These are phyloP conservation scores for Vicia sativa DNA, from an alignment of 306 rosid genomes.

Conservation along the genomic window DNA sequence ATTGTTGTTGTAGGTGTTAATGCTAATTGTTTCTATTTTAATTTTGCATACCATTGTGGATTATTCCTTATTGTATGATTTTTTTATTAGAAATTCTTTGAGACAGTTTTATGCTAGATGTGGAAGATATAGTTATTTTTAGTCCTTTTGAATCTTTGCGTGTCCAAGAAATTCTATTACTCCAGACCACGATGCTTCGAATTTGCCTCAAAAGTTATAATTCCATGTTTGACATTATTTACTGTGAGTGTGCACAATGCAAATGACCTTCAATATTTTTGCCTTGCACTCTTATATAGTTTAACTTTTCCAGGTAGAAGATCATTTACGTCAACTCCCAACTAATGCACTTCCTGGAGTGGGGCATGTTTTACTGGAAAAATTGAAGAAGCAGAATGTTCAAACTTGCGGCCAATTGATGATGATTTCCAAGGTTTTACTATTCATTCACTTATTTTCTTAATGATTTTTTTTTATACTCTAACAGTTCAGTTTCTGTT, in stretches of 20 bases:
- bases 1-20: conserved; percentile 4
- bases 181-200: conserved; percentile 22
- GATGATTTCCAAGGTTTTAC: conserved; percentile 68
- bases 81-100: conserved; percentile 25
- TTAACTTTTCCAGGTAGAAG: conserved; percentile 64
- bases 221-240: conserved; percentile 16
- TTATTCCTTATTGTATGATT: neutral
- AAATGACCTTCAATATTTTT: conserved; percentile 24
- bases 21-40: conserved; percentile 22
- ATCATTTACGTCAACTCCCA: conserved; percentile 72
- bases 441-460: conserved; percentile 31
- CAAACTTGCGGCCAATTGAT: conserved; percentile 74
- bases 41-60: conserved; percentile 15
- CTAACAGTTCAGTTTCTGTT: conserved; percentile 18
- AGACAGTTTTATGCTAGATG: conserved; percentile 22
- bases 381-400: conserved; percentile 69
- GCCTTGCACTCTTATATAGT: conserved; percentile 26
- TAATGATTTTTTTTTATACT: conserved; percentile 26
- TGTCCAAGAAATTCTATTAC: conserved; percentile 14
- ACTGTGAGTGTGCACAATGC: conserved; percentile 17
- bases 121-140: neutral
- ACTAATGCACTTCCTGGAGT: conserved; percentile 88
- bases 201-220: conserved; percentile 25
- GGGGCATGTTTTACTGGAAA: conserved; percentile 76
- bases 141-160: conserved; percentile 14